Percentiles rank a stretch among this genome's conserved stretches.
phyloP scores from a whole-genome alignment of 2,329 filamentous ascomycete genomes.

The Immersiporthe knoxdaviesiana region DNA sequence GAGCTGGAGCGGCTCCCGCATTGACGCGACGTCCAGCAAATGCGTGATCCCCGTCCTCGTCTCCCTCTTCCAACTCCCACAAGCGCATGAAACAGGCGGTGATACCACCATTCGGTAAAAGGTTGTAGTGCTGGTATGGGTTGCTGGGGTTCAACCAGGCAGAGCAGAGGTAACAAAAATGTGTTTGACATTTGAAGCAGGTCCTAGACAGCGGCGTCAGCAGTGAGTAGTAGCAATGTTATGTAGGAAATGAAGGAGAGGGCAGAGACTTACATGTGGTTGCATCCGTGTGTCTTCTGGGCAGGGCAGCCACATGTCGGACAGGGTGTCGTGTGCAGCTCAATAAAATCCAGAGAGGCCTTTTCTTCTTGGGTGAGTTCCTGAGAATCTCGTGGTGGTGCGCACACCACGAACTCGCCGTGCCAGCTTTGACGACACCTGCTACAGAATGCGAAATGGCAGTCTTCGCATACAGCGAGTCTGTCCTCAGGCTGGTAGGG shows the following conservation, averaged over 20 bases:
- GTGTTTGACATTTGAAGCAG: constrained; percentile 84
- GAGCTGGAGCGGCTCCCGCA: background rate
- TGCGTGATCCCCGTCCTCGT: constrained; percentile 46
- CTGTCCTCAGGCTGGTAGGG: constrained; percentile 61
- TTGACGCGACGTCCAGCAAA: constrained; percentile 44
- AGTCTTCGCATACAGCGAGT: constrained; percentile 85
- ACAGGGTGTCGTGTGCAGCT: constrained; percentile 80
- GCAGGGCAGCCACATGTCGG: constrained; percentile 83
- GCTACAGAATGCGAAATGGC: constrained; percentile 83
- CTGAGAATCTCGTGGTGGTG: constrained; percentile 64
- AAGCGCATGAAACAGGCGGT: constrained; percentile 81
- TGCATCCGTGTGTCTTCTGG: constrained; percentile 92
- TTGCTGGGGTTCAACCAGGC: constrained; percentile 82
- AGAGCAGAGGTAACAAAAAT: constrained; percentile 94
- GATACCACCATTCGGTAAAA: constrained; percentile 50
- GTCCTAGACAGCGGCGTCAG: constrained; percentile 45
- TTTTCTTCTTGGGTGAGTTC: constrained; percentile 85
- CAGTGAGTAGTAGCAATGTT: background rate
- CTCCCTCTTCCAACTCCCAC: constrained; percentile 87
- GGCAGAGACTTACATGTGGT: constrained; percentile 70
- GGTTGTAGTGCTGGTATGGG: constrained; percentile 89
- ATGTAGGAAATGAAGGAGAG: background rate
- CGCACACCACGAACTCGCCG: constrained; percentile 76
- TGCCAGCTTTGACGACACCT: constrained; percentile 82
- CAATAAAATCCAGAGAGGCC: constrained; percentile 83